A percentile compares a stretch with the other conserved stretches of the same genome.
Evolutionary conservation across 2,329 filamentous ascomycete genomes (phyloP).

Genomic region (Eurotiales sp.): DNA sequence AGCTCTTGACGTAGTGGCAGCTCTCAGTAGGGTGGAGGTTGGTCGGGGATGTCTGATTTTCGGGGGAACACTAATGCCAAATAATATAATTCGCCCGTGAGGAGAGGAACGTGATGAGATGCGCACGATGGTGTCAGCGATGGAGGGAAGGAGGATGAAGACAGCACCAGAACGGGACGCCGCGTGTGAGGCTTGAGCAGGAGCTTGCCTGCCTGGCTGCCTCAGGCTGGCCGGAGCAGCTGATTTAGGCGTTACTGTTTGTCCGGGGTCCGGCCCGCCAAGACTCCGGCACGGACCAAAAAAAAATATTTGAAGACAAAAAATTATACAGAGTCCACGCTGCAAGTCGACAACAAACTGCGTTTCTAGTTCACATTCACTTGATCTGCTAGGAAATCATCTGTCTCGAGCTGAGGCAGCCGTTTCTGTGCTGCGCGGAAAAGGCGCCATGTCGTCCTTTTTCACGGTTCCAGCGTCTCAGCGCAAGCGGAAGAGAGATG

Average conservation of each 20-base stretch:
- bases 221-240: too few relatives aligned
- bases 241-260: constrained; percentile 23
- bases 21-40: background rate
- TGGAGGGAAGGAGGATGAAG: background rate
- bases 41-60: background rate
- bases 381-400: background rate
- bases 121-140: background rate
- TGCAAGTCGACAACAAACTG: too few relatives aligned
- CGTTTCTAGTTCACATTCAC: background rate
- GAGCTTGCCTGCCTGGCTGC: too few relatives aligned
- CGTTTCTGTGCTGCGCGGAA: background rate
- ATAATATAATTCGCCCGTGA: background rate
- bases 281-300: constrained; percentile 28
- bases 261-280: constrained; percentile 15
- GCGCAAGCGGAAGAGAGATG: constrained; percentile 81
- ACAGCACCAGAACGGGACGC: constrained; percentile 20
- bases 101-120: constrained; percentile 1
- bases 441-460: constrained; percentile 76
- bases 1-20: background rate
- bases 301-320: constrained; percentile 33
- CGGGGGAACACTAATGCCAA: background rate
- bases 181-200: constrained; percentile 42
- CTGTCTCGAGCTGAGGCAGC: too few relatives aligned
- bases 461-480: constrained; percentile 85
- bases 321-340: constrained; percentile 10